Evolutionary conservation across 768 basidiomycete genomes (phyloP).

Genomic region (Auricularia sp.): DNA sequence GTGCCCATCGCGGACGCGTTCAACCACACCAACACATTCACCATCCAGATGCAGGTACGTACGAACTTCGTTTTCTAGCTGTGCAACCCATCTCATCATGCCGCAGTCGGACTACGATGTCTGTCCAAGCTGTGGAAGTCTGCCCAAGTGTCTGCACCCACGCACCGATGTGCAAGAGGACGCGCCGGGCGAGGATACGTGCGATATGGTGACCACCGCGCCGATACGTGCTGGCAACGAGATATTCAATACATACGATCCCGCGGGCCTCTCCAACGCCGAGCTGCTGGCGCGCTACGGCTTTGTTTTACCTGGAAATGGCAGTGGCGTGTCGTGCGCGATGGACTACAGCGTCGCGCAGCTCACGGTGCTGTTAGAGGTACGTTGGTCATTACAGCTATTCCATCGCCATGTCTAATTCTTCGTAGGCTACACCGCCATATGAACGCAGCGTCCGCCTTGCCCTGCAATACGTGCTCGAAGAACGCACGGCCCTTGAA

Average conservation of each 20-base stretch:
- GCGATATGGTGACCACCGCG: conserved; percentile 57
- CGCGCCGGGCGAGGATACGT: conserved; percentile 15
- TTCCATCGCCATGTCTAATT: neutral
- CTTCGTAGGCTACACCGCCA: neutral
- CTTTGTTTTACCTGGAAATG: conserved; percentile 64
- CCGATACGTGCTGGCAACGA: conserved; percentile 42
- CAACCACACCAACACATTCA: conserved; percentile 59
- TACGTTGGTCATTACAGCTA: neutral
- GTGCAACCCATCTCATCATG: neutral
- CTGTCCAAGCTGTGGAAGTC: conserved; percentile 59
- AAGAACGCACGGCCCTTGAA: too few relatives aligned
- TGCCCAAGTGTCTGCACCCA: conserved; percentile 61
- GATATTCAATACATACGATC: conserved; percentile 66
- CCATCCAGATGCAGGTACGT: conserved; percentile 62
- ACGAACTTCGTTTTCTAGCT: neutral
- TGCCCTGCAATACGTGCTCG: too few relatives aligned
- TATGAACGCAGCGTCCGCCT: neutral
- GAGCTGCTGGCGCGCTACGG: conserved; percentile 61
- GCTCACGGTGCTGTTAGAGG: neutral
- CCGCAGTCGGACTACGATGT: conserved; percentile 62
- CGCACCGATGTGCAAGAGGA: conserved; percentile 12
- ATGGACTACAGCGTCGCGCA: neutral
- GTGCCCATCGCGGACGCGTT: conserved; percentile 84
- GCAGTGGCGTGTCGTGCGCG: neutral
- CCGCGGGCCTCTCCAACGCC: conserved; percentile 53